Evolutionary conservation across 176 grass and related monocot genomes (phyloP).

Genomic region (Secale cereale): DNA sequence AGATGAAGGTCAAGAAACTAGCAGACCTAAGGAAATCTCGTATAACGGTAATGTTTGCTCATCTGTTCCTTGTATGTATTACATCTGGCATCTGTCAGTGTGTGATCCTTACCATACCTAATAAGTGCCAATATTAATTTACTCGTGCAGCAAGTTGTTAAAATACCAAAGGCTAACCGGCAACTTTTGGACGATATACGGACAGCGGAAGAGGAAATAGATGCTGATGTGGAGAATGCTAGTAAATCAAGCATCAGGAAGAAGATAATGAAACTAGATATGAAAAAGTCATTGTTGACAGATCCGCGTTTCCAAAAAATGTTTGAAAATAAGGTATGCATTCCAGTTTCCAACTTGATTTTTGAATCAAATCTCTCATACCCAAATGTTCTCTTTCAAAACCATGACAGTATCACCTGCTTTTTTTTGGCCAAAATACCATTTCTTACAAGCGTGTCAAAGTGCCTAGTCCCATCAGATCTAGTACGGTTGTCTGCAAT

Average conservation of each 20-base stretch:
- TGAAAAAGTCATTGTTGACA: slow-evolving; percentile 31
- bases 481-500: neutral
- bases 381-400: neutral
- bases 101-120: neutral
- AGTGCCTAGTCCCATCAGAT: neutral
- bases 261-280: slow-evolving; percentile 52
- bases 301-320: slow-evolving; percentile 66
- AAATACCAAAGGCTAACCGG: slow-evolving; percentile 88
- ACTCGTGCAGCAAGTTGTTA: slow-evolving; percentile 44
- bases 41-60: slow-evolving; percentile 57
- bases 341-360: neutral
- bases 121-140: neutral
- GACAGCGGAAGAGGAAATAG: slow-evolving; percentile 50
- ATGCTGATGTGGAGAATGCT: slow-evolving; percentile 45
- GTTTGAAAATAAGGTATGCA: slow-evolving; percentile 65
- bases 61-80: slow-evolving; percentile 4
- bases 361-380: neutral
- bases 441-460: neutral
- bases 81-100: neutral
- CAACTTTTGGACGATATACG: slow-evolving; percentile 43
- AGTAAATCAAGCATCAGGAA: slow-evolving; percentile 56
- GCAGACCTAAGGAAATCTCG: slow-evolving; percentile 58
- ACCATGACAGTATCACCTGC: neutral
- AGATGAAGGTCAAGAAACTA: slow-evolving; percentile 62
- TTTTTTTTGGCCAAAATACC: neutral